Percentiles rank a stretch among this genome's conserved stretches.
Evolutionary conservation across 1,284 basidiomycete genomes (phyloP).

Genomic region (Cutaneotrichosporon cutaneum): DNA sequence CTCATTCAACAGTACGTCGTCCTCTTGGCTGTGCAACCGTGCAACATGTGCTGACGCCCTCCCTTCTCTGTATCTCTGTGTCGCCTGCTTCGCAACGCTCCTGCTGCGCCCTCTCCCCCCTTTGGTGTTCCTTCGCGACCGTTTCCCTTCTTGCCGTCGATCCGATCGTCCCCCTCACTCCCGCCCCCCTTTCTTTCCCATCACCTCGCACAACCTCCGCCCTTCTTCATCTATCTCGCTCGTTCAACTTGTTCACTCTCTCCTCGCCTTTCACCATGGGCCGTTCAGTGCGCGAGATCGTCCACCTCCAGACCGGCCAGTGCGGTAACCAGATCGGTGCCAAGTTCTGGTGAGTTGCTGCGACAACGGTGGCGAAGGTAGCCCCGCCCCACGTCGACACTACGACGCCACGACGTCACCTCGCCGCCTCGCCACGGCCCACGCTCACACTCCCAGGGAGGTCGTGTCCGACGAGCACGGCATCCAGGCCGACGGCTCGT

Average conservation of each 20-base stretch:
- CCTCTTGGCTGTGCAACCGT: neutral
- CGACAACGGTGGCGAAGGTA: neutral
- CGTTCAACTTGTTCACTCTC: neutral
- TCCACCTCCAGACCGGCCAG: slow-evolving; percentile 94
- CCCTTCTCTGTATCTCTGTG: neutral
- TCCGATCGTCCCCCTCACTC: no score
- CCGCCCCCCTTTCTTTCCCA: neutral
- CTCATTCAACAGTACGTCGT: slow-evolving; percentile 5
- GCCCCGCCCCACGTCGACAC: neutral
- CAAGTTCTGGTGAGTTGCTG: slow-evolving; percentile 91
- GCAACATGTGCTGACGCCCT: neutral
- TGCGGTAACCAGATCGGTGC: slow-evolving; percentile 99
- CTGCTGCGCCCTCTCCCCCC: no score
- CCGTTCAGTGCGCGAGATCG: slow-evolving; percentile 80
- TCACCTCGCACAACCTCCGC: neutral
- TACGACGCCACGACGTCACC: no score
- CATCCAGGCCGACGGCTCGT: slow-evolving; percentile 84
- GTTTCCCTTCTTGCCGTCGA: no score
- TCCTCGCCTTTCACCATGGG: slow-evolving; percentile 18
- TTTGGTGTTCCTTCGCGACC: no score
- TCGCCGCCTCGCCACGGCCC: neutral
- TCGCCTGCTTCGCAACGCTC: no score
- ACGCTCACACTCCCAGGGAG: slow-evolving; percentile 38
- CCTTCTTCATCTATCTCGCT: neutral
- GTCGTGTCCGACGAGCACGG: slow-evolving; percentile 93